Conservation (phyloP, 371 early-diverging fungal genomes). For the Lichtheimia ornata region DNA sequence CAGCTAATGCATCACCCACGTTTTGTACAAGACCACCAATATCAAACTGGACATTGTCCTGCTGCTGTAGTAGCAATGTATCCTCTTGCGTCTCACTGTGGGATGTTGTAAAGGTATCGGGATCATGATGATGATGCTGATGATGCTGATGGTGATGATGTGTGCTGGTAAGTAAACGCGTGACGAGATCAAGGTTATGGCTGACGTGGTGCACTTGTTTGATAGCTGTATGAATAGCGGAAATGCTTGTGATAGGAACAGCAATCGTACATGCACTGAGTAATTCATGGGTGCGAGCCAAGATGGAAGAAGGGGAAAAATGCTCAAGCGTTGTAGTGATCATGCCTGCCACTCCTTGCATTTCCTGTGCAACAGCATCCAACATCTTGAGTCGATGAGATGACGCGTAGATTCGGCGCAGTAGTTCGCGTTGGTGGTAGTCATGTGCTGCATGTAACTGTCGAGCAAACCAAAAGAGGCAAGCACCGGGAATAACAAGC, state of each 20-base stretch:
- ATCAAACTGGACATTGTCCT: not conserved
- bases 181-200: not conserved
- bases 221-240: conserved; percentile 25
- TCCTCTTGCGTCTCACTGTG: not conserved
- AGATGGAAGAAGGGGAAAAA: conserved; percentile 35
- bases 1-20: not conserved
- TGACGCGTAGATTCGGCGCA: not conserved
- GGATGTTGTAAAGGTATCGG: too few relatives aligned
- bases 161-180: not conserved
- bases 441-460: too few relatives aligned
- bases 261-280: conserved; percentile 53
- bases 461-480: too few relatives aligned
- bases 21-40: not conserved
- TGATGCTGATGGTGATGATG: too few relatives aligned
- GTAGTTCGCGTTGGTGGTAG: too few relatives aligned
- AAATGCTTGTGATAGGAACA: conserved; percentile 46
- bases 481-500: too few relatives aligned
- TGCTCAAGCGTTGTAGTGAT: conserved; percentile 53
- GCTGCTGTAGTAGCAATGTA: not conserved
- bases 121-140: too few relatives aligned
- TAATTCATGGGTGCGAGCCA: conserved; percentile 39
- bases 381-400: conserved; percentile 11
- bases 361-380: conserved; percentile 43
- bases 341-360: conserved; percentile 45
- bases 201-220: not conserved